These are phyloP conservation scores for Saccharomycopsis babjevae DNA, from an alignment of 805 yeast genomes.

Conservation along the genomic window DNA sequence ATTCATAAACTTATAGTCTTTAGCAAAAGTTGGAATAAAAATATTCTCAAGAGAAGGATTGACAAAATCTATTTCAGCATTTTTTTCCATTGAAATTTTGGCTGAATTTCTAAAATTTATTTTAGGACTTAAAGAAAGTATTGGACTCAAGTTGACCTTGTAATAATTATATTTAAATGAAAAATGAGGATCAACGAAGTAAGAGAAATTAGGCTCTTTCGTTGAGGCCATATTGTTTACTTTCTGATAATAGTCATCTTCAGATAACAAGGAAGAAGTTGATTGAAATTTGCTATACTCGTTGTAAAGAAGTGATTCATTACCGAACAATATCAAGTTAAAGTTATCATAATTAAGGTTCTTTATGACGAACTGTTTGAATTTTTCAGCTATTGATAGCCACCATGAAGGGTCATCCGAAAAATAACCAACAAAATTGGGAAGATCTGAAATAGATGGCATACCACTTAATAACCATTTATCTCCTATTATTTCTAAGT, in stretches of 20 bases:
- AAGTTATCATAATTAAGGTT: constrained; percentile 27
- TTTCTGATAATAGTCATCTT: background rate
- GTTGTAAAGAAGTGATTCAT: constrained; percentile 13
- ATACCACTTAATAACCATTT: constrained; percentile 36
- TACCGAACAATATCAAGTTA: constrained; percentile 28
- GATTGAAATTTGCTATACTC: background rate
- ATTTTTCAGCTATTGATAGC: constrained; percentile 30
- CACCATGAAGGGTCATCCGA: constrained; percentile 32
- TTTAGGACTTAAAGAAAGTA: background rate
- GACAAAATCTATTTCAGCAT: background rate
- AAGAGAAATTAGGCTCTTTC: background rate
- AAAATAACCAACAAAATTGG: constrained; percentile 20
- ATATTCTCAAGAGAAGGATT: constrained; percentile 2
- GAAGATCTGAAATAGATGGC: constrained; percentile 24
- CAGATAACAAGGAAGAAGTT: background rate
- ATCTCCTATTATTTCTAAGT: constrained; percentile 25
- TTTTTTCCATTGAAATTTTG: background rate
- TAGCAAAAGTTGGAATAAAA: constrained; percentile 10
- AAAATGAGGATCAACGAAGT: constrained; percentile 31
- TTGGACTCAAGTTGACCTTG: constrained; percentile 1
- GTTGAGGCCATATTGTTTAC: background rate
- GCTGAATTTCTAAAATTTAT: background rate
- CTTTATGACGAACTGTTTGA: constrained; percentile 26
- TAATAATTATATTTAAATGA: constrained; percentile 32
- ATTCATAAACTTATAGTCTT: background rate